Evolutionary conservation across 2,329 filamentous ascomycete genomes (phyloP).

Genomic region (Epichloe sibirici): DNA sequence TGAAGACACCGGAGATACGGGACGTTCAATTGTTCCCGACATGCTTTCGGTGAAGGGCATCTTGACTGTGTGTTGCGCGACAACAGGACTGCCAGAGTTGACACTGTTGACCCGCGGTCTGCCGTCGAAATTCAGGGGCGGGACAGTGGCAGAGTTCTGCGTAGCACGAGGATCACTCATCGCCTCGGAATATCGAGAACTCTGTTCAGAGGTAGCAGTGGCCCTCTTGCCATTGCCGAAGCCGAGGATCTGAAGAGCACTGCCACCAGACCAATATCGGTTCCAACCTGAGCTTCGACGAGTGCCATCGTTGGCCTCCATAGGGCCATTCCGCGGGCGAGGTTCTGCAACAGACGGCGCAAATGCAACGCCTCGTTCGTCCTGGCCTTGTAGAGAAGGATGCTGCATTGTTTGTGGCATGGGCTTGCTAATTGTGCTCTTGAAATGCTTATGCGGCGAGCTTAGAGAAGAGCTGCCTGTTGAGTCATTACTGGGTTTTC

Average conservation of each 20-base stretch:
- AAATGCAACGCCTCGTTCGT: conserved; percentile 30
- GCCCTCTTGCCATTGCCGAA: conserved; percentile 37
- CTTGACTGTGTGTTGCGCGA: conserved; percentile 45
- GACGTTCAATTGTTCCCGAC: conserved; percentile 48
- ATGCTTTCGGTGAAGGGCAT: conserved; percentile 44
- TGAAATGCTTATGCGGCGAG: conserved; percentile 50
- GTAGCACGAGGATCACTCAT: conserved; percentile 32
- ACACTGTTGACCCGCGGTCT: conserved; percentile 54
- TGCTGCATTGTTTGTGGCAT: conserved; percentile 33
- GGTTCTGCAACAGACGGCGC: conserved; percentile 21
- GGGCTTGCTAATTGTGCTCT: conserved; percentile 49
- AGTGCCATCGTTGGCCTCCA: conserved; percentile 28
- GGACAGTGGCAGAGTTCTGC: conserved; percentile 56
- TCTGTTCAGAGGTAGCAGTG: conserved; percentile 42
- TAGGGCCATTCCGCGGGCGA: conserved; percentile 21
- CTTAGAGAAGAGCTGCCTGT: conserved; percentile 35
- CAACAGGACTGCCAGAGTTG: conserved; percentile 55
- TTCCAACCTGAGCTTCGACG: conserved; percentile 65
- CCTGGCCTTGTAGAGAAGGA: conserved; percentile 23
- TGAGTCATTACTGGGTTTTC: conserved; percentile 45
- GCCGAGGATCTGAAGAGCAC: conserved; percentile 52
- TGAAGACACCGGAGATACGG: conserved; percentile 35
- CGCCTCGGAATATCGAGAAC: conserved; percentile 41
- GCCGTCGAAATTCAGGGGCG: conserved; percentile 54
- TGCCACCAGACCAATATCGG: conserved; percentile 64